phyloP scores from a whole-genome alignment of 1,284 basidiomycete genomes.

The Veloboletus limbatus region DNA sequence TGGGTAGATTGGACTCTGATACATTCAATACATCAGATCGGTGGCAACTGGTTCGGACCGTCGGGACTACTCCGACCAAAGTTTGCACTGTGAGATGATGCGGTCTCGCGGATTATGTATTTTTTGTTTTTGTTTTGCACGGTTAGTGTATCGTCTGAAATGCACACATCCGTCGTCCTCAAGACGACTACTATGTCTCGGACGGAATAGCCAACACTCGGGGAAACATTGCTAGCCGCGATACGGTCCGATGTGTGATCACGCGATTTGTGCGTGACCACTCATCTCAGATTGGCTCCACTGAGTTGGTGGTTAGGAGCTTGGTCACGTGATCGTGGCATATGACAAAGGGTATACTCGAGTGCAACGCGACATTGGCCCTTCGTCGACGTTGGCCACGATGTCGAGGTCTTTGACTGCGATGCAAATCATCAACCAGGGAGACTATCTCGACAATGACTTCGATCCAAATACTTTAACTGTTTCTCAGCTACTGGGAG shows the following conservation, averaged over 20 bases:
- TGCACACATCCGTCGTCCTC: conserved; percentile 12
- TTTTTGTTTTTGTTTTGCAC: background rate
- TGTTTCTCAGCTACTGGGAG: conserved; percentile 75
- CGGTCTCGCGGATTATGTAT: background rate
- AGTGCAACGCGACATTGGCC: background rate
- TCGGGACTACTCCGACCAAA: conserved; percentile 44
- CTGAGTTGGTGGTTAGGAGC: too few species aligned
- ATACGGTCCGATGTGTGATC: conserved; percentile 11
- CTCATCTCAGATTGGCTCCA: too few species aligned
- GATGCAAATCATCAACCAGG: conserved; percentile 65
- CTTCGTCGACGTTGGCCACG: conserved; percentile 25
- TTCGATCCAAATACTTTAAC: conserved; percentile 82
- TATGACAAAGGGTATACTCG: conserved; percentile 5
- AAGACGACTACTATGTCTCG: conserved; percentile 8
- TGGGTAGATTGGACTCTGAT: too few species aligned
- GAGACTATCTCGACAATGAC: conserved; percentile 80
- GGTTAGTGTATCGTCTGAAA: background rate
- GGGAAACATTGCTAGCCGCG: conserved; percentile 1
- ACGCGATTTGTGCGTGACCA: too few species aligned
- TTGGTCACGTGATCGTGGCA: conserved; percentile 27
- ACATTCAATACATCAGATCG: background rate
- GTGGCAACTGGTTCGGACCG: conserved; percentile 48
- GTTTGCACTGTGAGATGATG: conserved; percentile 25
- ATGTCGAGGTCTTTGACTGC: conserved; percentile 70
- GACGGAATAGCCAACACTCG: conserved; percentile 15